Evolutionary conservation across 106 monocot species (phyloP).

Genomic region (Platanthera zijinensis): DNA sequence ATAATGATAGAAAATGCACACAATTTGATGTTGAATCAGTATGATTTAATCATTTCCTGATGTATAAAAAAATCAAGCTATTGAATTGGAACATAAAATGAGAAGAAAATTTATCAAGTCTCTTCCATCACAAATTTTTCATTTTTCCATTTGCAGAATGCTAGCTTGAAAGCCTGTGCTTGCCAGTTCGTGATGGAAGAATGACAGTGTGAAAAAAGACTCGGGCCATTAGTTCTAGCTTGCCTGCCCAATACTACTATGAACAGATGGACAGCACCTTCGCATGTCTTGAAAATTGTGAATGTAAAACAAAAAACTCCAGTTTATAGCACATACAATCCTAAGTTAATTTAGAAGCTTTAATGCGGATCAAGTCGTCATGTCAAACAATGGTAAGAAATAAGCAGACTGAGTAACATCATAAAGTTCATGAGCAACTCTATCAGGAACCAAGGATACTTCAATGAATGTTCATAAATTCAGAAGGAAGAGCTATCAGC

Average conservation of each 20-base stretch:
- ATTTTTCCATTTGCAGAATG: neutral
- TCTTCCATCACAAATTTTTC: neutral
- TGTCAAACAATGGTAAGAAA: neutral
- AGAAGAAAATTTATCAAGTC: neutral
- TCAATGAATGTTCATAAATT: slow-evolving; percentile 3
- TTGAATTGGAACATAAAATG: neutral
- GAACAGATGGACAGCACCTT: neutral
- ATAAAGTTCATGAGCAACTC: neutral
- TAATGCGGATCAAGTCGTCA: neutral
- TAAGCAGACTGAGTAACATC: neutral
- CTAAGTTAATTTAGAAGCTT: neutral
- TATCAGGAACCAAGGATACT: neutral
- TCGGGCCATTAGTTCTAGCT: neutral
- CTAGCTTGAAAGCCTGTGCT: slow-evolving; percentile 1
- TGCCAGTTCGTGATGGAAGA: neutral
- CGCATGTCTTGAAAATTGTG: neutral
- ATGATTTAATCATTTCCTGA: neutral
- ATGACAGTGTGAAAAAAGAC: neutral
- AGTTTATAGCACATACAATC: neutral
- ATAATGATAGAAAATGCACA: neutral
- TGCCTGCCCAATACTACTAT: neutral
- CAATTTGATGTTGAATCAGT: neutral
- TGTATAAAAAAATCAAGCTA: neutral
- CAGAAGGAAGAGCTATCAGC: neutral
- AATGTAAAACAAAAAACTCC: slow-evolving; percentile 1